Evolutionary conservation across 768 basidiomycete genomes (phyloP).

Genomic region (Phylloporus sp.): DNA sequence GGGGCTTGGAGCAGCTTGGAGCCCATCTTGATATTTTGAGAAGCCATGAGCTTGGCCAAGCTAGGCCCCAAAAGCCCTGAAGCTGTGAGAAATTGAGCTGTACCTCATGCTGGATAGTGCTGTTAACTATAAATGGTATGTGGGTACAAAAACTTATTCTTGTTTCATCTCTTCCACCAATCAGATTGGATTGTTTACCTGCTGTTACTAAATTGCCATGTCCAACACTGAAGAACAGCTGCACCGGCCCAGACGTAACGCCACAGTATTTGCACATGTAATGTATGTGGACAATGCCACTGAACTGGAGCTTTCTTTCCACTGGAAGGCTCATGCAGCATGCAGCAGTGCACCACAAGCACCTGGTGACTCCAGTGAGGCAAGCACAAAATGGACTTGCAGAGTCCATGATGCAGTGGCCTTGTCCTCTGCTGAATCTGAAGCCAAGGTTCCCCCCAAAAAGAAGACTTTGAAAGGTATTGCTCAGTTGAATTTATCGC

Average conservation of each 20-base stretch:
- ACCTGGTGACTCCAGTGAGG: not conserved
- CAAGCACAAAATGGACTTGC: not conserved
- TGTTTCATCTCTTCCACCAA: slow-evolving; percentile 3
- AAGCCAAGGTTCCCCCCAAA: not conserved
- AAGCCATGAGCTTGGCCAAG: not conserved
- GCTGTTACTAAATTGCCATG: not conserved
- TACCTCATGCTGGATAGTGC: not conserved
- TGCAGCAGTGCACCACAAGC: not conserved
- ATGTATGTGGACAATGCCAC: slow-evolving; percentile 1
- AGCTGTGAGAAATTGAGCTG: not conserved
- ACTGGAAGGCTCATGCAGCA: not conserved
- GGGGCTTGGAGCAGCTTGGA: not conserved
- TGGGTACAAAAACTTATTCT: slow-evolving; percentile 1
- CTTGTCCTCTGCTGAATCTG: too few relatives aligned
- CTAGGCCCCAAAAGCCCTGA: slow-evolving; percentile 2
- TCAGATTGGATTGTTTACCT: not conserved
- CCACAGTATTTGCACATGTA: not conserved
- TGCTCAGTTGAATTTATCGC: not conserved
- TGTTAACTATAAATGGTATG: slow-evolving; percentile 1
- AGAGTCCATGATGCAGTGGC: not conserved
- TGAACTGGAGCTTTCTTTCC: not conserved
- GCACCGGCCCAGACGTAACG: not conserved
- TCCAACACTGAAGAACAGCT: not conserved
- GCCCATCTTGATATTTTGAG: not conserved
- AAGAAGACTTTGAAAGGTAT: not conserved